Evolutionary conservation across 768 basidiomycete genomes (phyloP), one percentile per base, ranked within the genome.

Genomic region (Pisolithus microcarpus): DNA sequence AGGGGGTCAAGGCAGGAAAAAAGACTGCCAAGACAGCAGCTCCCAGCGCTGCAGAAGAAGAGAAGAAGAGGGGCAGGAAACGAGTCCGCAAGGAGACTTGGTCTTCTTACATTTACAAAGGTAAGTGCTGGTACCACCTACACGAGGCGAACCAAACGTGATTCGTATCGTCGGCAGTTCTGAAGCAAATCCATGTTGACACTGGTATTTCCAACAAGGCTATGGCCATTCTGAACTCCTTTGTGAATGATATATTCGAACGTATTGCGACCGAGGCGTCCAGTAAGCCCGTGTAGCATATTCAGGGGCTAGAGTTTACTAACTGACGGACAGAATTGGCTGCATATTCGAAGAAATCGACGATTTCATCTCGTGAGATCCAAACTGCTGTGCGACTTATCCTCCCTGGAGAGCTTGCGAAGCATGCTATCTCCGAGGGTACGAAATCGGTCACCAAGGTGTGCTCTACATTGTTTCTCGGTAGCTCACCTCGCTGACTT

Each of bases 201-300:
- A 98, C 91, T 46, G 95, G 94, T 85, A 97, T 97, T 75, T 94
- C 93, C 50, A 97, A 96, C 84, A 95, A 95, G 78, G 92, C 91
- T 19, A 94, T 95, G 91, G 87, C 91, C 54, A 94, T 96, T 65
- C 72, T 96, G 51, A 95, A 95, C 78, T 90, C 86, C 52, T 96
- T 96, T 65, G 92, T 96, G 63, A 93, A 93, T 62, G 92, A 96
- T 61, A 95, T 91, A 58, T 92, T 91, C 57, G 90, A 91, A 65
- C 87, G 90, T n/a, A 91, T 93, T 61, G 90, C 90, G 10, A 82
- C 85, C 0, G 91, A 93, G 65, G 91, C 90, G 37, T 91, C 90
- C 50, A 91, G 87, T 90, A 60, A 38, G 38, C 9, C 43, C n/a
- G n/a, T 2, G 44, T 28, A 52, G 15, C 1, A 26, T 15, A 10